These are phyloP conservation scores for Fusarium luffae DNA, from an alignment of 2,329 filamentous ascomycete species.

Conservation along the genomic window DNA sequence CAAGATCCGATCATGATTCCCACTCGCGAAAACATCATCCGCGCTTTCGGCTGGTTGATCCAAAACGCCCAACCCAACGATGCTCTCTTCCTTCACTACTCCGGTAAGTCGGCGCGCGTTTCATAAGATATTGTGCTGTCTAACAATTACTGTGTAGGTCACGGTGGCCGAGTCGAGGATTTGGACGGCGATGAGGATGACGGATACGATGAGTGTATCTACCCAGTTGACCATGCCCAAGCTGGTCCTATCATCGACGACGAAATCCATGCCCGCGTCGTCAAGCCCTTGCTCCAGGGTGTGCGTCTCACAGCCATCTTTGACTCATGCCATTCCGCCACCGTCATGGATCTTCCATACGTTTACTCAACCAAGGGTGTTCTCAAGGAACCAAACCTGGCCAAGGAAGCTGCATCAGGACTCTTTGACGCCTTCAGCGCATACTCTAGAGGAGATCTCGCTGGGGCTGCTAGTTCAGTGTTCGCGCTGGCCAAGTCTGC, in stretches of 20 bases:
- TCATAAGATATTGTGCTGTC: background rate
- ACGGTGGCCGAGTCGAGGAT: constrained; percentile 80
- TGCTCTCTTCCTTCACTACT: constrained; percentile 81
- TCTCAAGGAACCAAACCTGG: constrained; percentile 83
- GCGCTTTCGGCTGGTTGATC: constrained; percentile 81
- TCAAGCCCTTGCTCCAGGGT: constrained; percentile 80
- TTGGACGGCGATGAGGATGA: constrained; percentile 81
- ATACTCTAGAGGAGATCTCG: constrained; percentile 86
- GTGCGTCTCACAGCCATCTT: constrained; percentile 87
- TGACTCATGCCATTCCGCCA: constrained; percentile 83
- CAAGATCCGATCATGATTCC: constrained; percentile 75
- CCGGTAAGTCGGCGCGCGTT: constrained; percentile 57
- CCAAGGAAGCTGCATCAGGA: constrained; percentile 81
- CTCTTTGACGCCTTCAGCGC: constrained; percentile 78
- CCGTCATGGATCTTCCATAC: constrained; percentile 80
- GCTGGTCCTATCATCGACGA: constrained; percentile 82
- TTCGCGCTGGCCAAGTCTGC: constrained; percentile 90
- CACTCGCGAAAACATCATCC: constrained; percentile 79
- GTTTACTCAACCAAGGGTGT: constrained; percentile 84
- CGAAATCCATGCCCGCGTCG: constrained; percentile 81
- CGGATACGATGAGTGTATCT: constrained; percentile 82
- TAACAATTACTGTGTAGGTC: constrained; percentile 60
- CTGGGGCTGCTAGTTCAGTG: constrained; percentile 82
- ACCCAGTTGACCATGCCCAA: constrained; percentile 77
- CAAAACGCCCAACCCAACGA: constrained; percentile 78